Evolutionary conservation across 192 early-diverging fungal genomes (phyloP).

Genomic region (Coemansia aciculifera): DNA sequence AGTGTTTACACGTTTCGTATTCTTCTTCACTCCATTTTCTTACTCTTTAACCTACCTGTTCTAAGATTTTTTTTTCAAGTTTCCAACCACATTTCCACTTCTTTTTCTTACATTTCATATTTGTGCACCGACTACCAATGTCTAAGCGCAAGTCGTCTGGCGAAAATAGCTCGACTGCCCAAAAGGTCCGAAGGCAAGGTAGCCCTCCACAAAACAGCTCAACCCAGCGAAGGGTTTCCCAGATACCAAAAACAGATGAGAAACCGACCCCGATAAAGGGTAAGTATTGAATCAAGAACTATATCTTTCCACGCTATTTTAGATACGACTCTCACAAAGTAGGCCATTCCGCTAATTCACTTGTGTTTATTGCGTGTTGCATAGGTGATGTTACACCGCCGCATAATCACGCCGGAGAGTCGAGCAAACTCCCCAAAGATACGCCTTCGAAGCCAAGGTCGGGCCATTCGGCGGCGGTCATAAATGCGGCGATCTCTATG

Average conservation of each 20-base stretch:
- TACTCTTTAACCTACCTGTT: neutral
- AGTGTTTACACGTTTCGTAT: neutral
- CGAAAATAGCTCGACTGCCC: neutral
- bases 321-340: neutral
- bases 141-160: neutral
- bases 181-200: neutral
- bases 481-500: neutral
- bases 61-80: neutral
- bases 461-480: neutral
- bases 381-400: neutral
- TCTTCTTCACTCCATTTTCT: neutral
- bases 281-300: neutral
- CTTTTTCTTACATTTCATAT: neutral
- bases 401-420: neutral
- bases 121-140: neutral
- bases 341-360: neutral
- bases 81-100: neutral
- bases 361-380: neutral
- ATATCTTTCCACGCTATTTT: neutral
- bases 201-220: neutral
- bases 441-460: neutral
- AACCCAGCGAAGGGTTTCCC: neutral
- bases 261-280: neutral
- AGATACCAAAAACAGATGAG: too few relatives aligned
- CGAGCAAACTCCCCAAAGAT: neutral